Conservation (phyloP, 257 asterid species). For the Salvia miltiorrhiza region DNA sequence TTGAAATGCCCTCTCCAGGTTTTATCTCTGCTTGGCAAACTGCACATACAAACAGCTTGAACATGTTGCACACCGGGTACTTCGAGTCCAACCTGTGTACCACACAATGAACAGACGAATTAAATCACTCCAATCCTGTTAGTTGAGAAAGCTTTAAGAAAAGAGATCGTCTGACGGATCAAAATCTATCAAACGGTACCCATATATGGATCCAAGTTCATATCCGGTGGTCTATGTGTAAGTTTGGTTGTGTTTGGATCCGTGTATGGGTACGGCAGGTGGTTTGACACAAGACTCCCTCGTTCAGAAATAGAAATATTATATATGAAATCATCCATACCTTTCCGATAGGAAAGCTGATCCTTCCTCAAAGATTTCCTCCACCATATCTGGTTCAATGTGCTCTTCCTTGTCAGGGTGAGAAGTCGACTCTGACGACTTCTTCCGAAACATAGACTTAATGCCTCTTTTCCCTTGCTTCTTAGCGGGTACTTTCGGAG, state of each 20-base stretch:
- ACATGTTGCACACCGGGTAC: slow-evolving; percentile 93
- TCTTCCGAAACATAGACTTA: slow-evolving; percentile 82
- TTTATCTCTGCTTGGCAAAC: slow-evolving; percentile 91
- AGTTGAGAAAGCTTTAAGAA: no score
- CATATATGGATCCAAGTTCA: background rate
- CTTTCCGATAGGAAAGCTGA: slow-evolving; percentile 93
- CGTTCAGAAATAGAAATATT: background rate
- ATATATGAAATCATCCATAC: slow-evolving; percentile 28
- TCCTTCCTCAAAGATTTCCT: slow-evolving; percentile 93
- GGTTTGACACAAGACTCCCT: background rate
- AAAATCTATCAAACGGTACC: background rate
- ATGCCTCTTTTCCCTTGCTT: slow-evolving; percentile 77
- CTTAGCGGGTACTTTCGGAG: slow-evolving; percentile 59
- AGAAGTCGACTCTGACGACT: slow-evolving; percentile 56
- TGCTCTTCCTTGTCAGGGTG: slow-evolving; percentile 51
- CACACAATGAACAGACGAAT: background rate
- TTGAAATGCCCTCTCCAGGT: slow-evolving; percentile 91
- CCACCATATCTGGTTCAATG: slow-evolving; percentile 62
- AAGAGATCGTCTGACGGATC: background rate
- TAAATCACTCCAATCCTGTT: no score
- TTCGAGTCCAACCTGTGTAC: slow-evolving; percentile 69
- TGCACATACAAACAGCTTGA: slow-evolving; percentile 90
- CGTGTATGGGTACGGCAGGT: background rate
- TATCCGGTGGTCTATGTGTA: background rate
- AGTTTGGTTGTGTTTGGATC: background rate